These are phyloP conservation scores for Xylaria sp. DNA, from an alignment of 2,329 filamentous ascomycete species.

Conservation along the genomic window DNA sequence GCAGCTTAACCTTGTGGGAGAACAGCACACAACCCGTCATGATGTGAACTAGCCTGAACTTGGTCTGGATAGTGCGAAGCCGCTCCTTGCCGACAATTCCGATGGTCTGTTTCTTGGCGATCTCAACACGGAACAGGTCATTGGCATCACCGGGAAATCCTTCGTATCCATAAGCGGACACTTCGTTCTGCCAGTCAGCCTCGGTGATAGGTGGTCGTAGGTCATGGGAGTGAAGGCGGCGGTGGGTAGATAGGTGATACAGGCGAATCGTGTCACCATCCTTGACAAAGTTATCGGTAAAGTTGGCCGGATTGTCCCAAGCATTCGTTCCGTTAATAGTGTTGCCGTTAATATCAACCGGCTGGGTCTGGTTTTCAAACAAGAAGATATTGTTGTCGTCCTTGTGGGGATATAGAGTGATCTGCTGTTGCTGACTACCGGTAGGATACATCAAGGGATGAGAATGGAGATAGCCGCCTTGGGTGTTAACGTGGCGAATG, in stretches of 20 bases:
- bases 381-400: constrained; percentile 97
- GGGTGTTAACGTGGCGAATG: constrained; percentile 93
- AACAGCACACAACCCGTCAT: constrained; percentile 98
- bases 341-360: constrained; percentile 73
- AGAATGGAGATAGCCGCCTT: constrained; percentile 96
- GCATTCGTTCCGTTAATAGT: constrained; percentile 79
- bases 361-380: constrained; percentile 94
- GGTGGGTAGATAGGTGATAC: constrained; percentile 81
- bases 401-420: constrained; percentile 98
- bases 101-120: constrained; percentile 86
- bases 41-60: constrained; percentile 91
- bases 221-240: constrained; percentile 94
- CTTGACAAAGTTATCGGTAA: constrained; percentile 63
- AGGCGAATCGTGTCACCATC: constrained; percentile 81
- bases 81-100: constrained; percentile 78
- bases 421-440: constrained; percentile 97
- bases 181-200: constrained; percentile 92
- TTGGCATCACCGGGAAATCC: constrained; percentile 97
- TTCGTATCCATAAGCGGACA: constrained; percentile 95
- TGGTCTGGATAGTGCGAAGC: constrained; percentile 90
- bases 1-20: constrained; percentile 98
- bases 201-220: constrained; percentile 85
- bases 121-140: constrained; percentile 92
- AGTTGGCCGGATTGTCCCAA: constrained; percentile 75
- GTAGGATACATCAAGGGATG: constrained; percentile 97